Evolutionary conservation across 2,329 filamentous ascomycete genomes (phyloP).

Genomic region (Sporothrix luriei): DNA sequence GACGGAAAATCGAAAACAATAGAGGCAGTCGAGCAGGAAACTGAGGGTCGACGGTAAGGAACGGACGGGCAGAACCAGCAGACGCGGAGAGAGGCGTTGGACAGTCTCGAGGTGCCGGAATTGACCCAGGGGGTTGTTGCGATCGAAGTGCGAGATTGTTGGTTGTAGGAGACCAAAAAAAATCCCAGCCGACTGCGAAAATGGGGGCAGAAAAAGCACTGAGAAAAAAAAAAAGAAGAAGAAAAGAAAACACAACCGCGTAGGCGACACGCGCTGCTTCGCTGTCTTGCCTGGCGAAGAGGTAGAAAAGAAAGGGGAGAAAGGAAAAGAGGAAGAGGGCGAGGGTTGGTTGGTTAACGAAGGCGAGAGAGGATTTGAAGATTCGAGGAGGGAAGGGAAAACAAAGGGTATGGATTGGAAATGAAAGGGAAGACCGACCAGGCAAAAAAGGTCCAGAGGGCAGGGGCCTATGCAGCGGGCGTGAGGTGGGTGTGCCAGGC

Average conservation of each 20-base stretch:
- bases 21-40: not conserved
- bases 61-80: slow-evolving; percentile 63
- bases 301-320: slow-evolving; percentile 1
- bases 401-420: not conserved
- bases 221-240: slow-evolving; percentile 31
- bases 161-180: slow-evolving; percentile 35
- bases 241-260: slow-evolving; percentile 30
- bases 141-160: slow-evolving; percentile 10
- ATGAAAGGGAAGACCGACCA: slow-evolving; percentile 1
- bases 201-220: not conserved
- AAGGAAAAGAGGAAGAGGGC: slow-evolving; percentile 17
- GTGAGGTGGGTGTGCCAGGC: not conserved
- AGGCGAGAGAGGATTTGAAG: slow-evolving; percentile 26
- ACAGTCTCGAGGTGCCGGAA: slow-evolving; percentile 55
- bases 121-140: slow-evolving; percentile 51
- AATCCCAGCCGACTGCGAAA: slow-evolving; percentile 24
- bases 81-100: slow-evolving; percentile 37
- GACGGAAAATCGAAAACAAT: not conserved
- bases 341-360: slow-evolving; percentile 24
- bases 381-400: slow-evolving; percentile 19
- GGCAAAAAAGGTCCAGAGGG: slow-evolving; percentile 12
- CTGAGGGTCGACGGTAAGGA: slow-evolving; percentile 48
- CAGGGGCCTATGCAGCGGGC: slow-evolving; percentile 3
- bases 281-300: slow-evolving; percentile 12
- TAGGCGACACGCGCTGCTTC: slow-evolving; percentile 21